Conservation (phyloP, 1,139 yeast genomes). For the Scheffersomyces titani region DNA sequence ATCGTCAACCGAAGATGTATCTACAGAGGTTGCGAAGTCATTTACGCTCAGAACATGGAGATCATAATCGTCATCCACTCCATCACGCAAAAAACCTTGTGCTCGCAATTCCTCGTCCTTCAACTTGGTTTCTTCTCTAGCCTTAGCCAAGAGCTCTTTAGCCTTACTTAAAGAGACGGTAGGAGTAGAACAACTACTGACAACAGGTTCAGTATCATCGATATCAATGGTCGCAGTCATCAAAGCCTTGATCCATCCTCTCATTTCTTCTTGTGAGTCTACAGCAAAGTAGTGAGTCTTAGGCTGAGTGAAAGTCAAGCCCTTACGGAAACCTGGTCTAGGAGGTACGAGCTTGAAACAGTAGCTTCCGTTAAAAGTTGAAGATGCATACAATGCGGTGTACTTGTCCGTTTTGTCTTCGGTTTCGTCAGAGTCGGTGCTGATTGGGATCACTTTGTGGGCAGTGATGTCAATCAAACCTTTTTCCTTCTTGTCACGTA, state of each 20-base stretch:
- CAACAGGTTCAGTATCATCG: constrained; percentile 89
- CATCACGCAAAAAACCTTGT: constrained; percentile 37
- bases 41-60: constrained; percentile 20
- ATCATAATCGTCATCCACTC: constrained; percentile 20
- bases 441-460: constrained; percentile 75
- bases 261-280: constrained; percentile 86
- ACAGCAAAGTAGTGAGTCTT: constrained; percentile 96
- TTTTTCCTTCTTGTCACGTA: constrained; percentile 79
- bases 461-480: constrained; percentile 96
- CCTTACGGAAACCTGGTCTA: constrained; percentile 95
- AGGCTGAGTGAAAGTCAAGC: constrained; percentile 94
- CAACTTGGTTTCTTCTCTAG: constrained; percentile 67
- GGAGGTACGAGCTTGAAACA: constrained; percentile 96
- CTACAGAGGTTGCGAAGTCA: constrained; percentile 21
- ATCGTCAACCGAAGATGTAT: constrained; percentile 35
- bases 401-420: constrained; percentile 73
- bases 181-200: constrained; percentile 93
- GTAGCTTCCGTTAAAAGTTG: constrained; percentile 88
- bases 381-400: constrained; percentile 85
- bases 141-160: constrained; percentile 79
- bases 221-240: constrained; percentile 96
- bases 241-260: constrained; percentile 92
- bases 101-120: constrained; percentile 58
- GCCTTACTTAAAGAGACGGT: constrained; percentile 87
- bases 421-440: constrained; percentile 52